phyloP scores from a whole-genome alignment of 2,329 filamentous ascomycete species.

The Metarhizium guizhouense region DNA sequence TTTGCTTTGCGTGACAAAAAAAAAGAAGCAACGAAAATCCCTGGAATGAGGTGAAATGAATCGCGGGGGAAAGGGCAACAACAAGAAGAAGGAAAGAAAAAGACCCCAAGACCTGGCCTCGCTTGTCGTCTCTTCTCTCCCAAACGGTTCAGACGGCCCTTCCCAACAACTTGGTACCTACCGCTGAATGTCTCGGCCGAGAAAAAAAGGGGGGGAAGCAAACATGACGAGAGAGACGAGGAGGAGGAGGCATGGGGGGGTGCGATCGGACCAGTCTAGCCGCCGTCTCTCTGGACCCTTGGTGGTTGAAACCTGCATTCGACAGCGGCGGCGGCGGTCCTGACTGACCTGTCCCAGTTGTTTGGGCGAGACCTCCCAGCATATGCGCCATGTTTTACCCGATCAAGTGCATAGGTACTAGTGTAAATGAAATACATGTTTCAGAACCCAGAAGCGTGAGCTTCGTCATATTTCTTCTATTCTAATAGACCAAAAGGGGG shows the following conservation, averaged over 20 bases:
- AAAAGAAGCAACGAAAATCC: too few species aligned
- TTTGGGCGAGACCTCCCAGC: not conserved
- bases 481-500: conserved; percentile 1
- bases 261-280: too few species aligned
- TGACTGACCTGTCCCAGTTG: not conserved
- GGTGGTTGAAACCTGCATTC: not conserved
- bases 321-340: not conserved
- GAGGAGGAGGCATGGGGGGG: too few species aligned
- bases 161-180: too few species aligned
- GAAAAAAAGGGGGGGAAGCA: not conserved
- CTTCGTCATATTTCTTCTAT: conserved; percentile 4
- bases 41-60: not conserved
- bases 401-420: too few species aligned
- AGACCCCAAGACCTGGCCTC: too few species aligned
- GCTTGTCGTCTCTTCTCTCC: not conserved
- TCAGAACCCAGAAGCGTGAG: conserved; percentile 2
- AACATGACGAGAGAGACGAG: not conserved
- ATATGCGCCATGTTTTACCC: not conserved
- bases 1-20: not conserved
- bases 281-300: not conserved
- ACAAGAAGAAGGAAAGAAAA: too few species aligned
- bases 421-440: not conserved
- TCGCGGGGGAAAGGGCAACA: too few species aligned
- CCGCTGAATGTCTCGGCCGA: not conserved
- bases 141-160: not conserved